Percentiles rank a stretch among this genome's conserved stretches.
Conservation (phyloP, 345 rosid genomes). For the Pseudoturritis turrita region DNA sequence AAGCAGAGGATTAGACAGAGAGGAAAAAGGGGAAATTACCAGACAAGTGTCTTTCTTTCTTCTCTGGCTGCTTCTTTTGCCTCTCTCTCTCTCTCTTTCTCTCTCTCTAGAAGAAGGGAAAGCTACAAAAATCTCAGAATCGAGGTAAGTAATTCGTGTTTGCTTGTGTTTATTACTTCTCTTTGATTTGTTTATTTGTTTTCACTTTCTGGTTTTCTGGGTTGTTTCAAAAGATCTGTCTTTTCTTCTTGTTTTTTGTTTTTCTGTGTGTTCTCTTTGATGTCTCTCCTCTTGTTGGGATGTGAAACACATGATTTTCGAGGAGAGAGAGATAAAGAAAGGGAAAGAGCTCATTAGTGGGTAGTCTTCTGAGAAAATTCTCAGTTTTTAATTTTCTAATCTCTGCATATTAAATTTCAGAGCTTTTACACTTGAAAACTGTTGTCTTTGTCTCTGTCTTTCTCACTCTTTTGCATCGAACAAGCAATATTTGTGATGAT, state of each 20-base stretch:
- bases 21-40: background rate
- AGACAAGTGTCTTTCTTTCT: slow-evolving; percentile 22
- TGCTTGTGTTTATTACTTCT: background rate
- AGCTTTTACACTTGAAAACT: slow-evolving; percentile 8
- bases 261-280: slow-evolving; percentile 3
- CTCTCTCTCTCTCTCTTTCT: slow-evolving; percentile 6
- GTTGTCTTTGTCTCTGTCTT: slow-evolving; percentile 8
- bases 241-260: slow-evolving; percentile 7
- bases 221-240: slow-evolving; percentile 25
- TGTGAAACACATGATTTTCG: slow-evolving; percentile 22
- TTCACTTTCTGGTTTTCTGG: slow-evolving; percentile 12
- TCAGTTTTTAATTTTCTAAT: background rate
- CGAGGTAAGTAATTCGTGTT: slow-evolving; percentile 15
- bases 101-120: slow-evolving; percentile 9
- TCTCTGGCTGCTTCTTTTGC: slow-evolving; percentile 27
- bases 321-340: background rate
- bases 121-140: slow-evolving; percentile 7
- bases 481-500: slow-evolving; percentile 12
- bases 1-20: slow-evolving; percentile 13
- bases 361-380: background rate
- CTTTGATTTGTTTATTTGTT: background rate
- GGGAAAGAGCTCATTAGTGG: slow-evolving; percentile 12
- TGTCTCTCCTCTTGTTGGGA: slow-evolving; percentile 21
- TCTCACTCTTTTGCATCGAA: slow-evolving; percentile 1
- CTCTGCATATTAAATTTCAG: background rate